Evolutionary conservation across 371 early-diverging fungal genomes (phyloP).

Genomic region (Blyttiomyces sp.): DNA sequence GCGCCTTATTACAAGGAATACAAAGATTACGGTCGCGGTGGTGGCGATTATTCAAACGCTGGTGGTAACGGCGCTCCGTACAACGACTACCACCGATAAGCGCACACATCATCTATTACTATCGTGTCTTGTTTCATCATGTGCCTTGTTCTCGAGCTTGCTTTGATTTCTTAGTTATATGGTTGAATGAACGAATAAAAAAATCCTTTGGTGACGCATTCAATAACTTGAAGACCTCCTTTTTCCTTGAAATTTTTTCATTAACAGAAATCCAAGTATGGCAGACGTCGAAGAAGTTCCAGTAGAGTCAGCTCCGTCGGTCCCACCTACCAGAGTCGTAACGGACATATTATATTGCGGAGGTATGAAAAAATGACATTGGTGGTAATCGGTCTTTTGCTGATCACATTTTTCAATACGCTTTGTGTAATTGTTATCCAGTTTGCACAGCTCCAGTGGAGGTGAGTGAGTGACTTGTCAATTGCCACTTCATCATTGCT

Average conservation of each 20-base stretch:
- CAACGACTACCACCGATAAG: no score
- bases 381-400: background rate
- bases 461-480: constrained; percentile 9
- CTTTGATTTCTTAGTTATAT: no score
- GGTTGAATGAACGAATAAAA: no score
- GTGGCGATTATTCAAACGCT: constrained; percentile 14
- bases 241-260: no score
- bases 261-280: background rate
- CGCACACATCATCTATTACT: no score
- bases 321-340: constrained; percentile 4
- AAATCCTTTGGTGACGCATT: no score
- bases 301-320: no score
- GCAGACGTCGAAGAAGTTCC: background rate
- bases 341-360: constrained; percentile 25
- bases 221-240: no score
- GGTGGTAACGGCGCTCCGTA: no score
- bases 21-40: background rate
- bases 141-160: no score
- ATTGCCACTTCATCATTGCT: background rate
- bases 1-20: background rate
- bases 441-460: constrained; percentile 38
- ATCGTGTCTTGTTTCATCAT: no score
- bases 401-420: background rate
- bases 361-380: constrained; percentile 3
- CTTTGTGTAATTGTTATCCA: background rate